Base-by-base conservation (phyloP, 2,329 filamentous ascomycete species). In the Talaromyces marneffei region DNA sequence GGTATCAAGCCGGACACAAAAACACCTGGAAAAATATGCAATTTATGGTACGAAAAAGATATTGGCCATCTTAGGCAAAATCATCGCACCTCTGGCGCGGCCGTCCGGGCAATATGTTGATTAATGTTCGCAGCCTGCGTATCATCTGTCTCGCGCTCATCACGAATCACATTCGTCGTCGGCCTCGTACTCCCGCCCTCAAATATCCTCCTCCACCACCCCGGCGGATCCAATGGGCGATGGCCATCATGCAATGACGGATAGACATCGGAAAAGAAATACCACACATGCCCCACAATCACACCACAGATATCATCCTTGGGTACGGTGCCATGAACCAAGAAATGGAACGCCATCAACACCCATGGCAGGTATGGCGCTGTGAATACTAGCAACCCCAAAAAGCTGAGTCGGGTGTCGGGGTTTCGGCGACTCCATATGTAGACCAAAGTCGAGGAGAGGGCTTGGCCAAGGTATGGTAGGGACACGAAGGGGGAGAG, bases 381-480 rank as follows among this genome's bases (percentile, higher is more conserved):
- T 4, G 90, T 91, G 76, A 99, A 97, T 1, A 94, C 90, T 44
- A 97, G 77, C 53, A 99, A 74, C 0, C 94, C 94, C 4, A 99
- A 78, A 74, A 96, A 92, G 72, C 91, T 96, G 14, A 99, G 82
- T 62, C 91, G 83, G 0, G 92, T 95, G 65, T 97, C 91, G 0
- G 94, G 93, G 73, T 99, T 97, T 61, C 93, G 87, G 58, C 94
- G 85, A 65, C 92, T 94, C 94, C 94, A 99, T 70, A 99, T 97
- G 75, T 99, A 99, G 61, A 97, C 93, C 64, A 99, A 82, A 5
- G 91, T 96, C 55, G 91, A 96, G 3, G 91, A 95, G 14, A 99
- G 83, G 1, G 93, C 90, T 44, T 92, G 91, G n/a, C 94, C 94
- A 10, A 99, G 85, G 75, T 97, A 99, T 0, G 91, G 91, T 80